phyloP scores from a whole-genome alignment of 1,284 basidiomycete species.

The Cutaneotrichosporon sp. region DNA sequence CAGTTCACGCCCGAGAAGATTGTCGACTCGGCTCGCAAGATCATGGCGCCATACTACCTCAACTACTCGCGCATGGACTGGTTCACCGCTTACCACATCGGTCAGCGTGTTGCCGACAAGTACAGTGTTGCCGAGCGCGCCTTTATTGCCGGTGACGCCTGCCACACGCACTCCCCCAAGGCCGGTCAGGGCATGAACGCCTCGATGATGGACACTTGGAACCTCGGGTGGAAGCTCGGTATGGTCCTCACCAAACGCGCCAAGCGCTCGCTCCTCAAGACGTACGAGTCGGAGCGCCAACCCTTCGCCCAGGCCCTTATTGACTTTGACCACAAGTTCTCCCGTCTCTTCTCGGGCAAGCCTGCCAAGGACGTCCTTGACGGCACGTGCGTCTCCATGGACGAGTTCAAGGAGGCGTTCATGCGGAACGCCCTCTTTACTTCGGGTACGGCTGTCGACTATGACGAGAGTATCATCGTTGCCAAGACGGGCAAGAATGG shows the following conservation, averaged over 20 bases:
- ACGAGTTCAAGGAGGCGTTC: conserved; percentile 27
- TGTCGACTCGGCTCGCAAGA: conserved; percentile 40
- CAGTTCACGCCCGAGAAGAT: conserved; percentile 39
- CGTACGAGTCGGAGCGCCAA: conserved; percentile 56
- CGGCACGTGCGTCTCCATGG: conserved; percentile 27
- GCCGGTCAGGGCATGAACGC: conserved; percentile 49
- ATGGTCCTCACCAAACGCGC: conserved; percentile 54
- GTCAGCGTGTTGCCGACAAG: conserved; percentile 37
- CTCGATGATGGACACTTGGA: conserved; percentile 40
- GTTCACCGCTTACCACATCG: conserved; percentile 48
- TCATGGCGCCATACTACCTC: conserved; percentile 41
- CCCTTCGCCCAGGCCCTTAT: conserved; percentile 39
- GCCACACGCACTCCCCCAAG: conserved; percentile 45
- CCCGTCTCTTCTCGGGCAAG: conserved; percentile 37
- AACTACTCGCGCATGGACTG: conserved; percentile 45
- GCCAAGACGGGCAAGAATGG: conserved; percentile 16
- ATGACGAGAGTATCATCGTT: conserved; percentile 16
- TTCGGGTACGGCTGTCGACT: conserved; percentile 27
- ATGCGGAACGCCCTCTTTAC: conserved; percentile 24
- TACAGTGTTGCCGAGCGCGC: conserved; percentile 34
- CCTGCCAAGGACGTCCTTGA: conserved; percentile 26
- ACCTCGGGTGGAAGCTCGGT: conserved; percentile 58
- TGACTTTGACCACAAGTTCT: conserved; percentile 42
- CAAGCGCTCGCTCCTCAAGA: conserved; percentile 50
- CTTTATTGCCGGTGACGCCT: conserved; percentile 47